These are phyloP conservation scores for Agroathelia rolfsii DNA, from an alignment of 1,284 basidiomycete species.

Conservation along the genomic window DNA sequence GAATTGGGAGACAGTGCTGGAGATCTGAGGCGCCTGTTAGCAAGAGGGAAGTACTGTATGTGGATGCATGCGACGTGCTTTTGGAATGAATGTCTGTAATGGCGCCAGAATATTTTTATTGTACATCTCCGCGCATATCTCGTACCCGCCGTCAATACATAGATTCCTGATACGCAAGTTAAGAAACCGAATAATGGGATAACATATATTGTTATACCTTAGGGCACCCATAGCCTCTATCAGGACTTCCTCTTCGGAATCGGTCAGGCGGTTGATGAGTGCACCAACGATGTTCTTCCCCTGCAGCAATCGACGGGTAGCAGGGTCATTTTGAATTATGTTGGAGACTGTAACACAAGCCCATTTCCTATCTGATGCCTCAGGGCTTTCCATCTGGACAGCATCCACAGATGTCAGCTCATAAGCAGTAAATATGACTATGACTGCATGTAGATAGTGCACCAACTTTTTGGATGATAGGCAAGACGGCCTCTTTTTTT, in stretches of 20 bases:
- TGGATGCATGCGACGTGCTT: conserved; percentile 32
- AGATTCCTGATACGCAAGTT: conserved; percentile 54
- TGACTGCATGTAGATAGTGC: conserved; percentile 2
- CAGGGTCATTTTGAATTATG: conserved; percentile 81
- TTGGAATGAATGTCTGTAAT: conserved; percentile 62
- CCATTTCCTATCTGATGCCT: conserved; percentile 79
- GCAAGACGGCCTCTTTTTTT: conserved; percentile 71
- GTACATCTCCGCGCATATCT: conserved; percentile 93
- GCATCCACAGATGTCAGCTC: conserved; percentile 8
- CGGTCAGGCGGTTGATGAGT: conserved; percentile 75
- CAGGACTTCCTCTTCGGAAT: conserved; percentile 78
- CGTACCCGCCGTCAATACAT: conserved; percentile 88
- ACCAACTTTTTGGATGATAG: conserved; percentile 77
- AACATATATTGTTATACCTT: conserved; percentile 36
- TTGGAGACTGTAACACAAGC: conserved; percentile 88
- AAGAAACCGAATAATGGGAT: conserved; percentile 4
- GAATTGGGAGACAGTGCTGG: conserved; percentile 59
- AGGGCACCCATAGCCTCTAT: conserved; percentile 80
- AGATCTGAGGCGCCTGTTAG: conserved; percentile 49
- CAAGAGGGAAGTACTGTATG: conserved; percentile 6
- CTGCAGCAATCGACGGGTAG: conserved; percentile 79
- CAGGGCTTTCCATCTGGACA: conserved; percentile 70
- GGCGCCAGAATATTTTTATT: conserved; percentile 86
- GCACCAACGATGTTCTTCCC: conserved; percentile 85
- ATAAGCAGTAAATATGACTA: conserved; percentile 3